Base-by-base conservation (phyloP, 2,329 filamentous ascomycete genomes). In the Epichloe uncinata region DNA sequence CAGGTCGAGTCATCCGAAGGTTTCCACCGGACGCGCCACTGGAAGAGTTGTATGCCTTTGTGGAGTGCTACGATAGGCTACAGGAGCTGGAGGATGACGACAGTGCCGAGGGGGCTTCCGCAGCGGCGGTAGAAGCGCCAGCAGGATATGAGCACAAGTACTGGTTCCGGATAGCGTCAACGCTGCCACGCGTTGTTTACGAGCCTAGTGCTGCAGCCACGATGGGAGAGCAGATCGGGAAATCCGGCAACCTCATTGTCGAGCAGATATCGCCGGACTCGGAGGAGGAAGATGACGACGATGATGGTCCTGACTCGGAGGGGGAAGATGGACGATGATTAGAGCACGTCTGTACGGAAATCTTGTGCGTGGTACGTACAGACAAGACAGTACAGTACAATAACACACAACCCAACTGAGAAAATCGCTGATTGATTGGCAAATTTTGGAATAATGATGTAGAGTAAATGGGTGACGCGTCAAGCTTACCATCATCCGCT, bases 31-130 rank as follows among this genome's bases (percentile, higher is more conserved):
- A 79, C n/a, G 79, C 85, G 0, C 74, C 77, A 2, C 71, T 97
- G 37, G 91, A 97, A 63, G 89, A 96, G 60, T 69, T 98, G 5
- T 97, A 97, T 65, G 93, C 91, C 0, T 96, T 95, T 68, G 89
- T 97, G 2, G 93, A 98, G 62, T 97, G 91, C 68, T 84, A 89
- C 63, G 82, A 87, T 48, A 58, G 84, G 5, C 58, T 89, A 3
- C 66, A 75, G 36, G 55, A 56, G 57, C 87, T 88, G 0, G 70
- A 74, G 20, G 78, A 70, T 40, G 26, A 35, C 34, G 47, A 46
- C 13, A 11, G 13, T 5, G 20, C 34, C 4, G 35, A 12, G 7
- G 35, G 7, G 4, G 34, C 30, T 9, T 26, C 35, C 15, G 36
- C 26, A 7, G 16, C 42, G 7, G 16, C 22, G 13, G 44, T 41